Evolutionary conservation across 192 early-diverging fungal species (phyloP).

Genomic region (Geranomyces michiganensis): DNA sequence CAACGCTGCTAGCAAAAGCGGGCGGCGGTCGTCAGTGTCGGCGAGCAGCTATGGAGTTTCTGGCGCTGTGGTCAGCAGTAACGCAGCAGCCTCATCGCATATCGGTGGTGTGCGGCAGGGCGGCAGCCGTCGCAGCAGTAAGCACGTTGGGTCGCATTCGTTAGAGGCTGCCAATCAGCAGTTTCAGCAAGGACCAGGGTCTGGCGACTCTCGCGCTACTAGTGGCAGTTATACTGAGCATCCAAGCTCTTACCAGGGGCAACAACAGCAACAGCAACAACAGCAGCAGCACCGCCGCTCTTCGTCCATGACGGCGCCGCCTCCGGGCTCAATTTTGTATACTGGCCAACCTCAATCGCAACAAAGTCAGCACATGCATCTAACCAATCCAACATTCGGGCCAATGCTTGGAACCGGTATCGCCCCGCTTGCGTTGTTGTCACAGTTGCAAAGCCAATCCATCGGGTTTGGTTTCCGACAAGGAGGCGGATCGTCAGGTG

Average conservation of each 20-base stretch:
- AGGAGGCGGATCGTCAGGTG: background rate
- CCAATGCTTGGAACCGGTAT: background rate
- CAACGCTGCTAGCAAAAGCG: background rate
- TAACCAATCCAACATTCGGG: slow-evolving; percentile 1
- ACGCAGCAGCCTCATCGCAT: background rate
- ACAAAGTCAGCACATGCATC: slow-evolving; percentile 8
- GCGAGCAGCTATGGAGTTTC: background rate
- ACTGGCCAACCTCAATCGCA: background rate
- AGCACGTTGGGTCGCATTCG: background rate
- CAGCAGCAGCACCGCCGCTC: slow-evolving; percentile 5
- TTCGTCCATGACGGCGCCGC: slow-evolving; percentile 1
- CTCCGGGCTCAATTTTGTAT: background rate
- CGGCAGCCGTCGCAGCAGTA: background rate
- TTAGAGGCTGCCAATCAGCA: too few species aligned
- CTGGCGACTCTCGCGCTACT: too few species aligned
- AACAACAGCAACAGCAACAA: background rate
- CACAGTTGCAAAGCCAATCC: slow-evolving; percentile 13
- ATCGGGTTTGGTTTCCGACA: slow-evolving; percentile 15
- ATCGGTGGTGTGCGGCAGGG: background rate
- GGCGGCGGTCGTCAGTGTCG: slow-evolving; percentile 1
- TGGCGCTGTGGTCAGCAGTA: background rate
- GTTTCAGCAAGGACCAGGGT: too few species aligned
- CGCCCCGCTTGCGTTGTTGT: slow-evolving; percentile 8
- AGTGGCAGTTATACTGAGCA: too few species aligned
- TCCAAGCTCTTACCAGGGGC: background rate